phyloP scores from a whole-genome alignment of 2,329 filamentous ascomycete genomes.

The Tolypocladium cylindrosporum region DNA sequence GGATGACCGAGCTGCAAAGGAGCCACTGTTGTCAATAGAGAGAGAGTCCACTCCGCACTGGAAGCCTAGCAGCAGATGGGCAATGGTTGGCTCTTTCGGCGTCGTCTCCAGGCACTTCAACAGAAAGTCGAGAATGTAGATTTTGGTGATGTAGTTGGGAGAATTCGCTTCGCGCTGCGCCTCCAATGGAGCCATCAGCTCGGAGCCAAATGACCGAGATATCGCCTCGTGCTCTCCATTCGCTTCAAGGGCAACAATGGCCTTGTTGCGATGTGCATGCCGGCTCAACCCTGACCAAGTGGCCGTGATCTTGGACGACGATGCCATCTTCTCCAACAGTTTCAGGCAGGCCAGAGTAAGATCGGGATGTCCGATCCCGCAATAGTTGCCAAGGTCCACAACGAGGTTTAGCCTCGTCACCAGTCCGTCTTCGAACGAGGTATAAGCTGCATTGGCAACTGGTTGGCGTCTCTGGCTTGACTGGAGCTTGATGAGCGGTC shows the following conservation, averaged over 20 bases:
- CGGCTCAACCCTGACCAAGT: constrained; percentile 52
- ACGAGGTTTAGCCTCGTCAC: constrained; percentile 71
- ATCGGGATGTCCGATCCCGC: constrained; percentile 71
- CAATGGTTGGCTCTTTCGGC: constrained; percentile 72
- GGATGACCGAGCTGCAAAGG: constrained; percentile 63
- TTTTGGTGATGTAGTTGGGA: constrained; percentile 70
- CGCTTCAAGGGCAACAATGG: constrained; percentile 78
- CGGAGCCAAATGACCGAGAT: constrained; percentile 58
- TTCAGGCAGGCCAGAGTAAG: constrained; percentile 73
- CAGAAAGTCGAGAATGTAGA: constrained; percentile 77
- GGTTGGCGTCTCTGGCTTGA: constrained; percentile 46
- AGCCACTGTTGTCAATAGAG: constrained; percentile 54
- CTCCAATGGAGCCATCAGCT: constrained; percentile 62
- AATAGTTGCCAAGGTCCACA: constrained; percentile 76
- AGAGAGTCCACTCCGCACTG: constrained; percentile 63
- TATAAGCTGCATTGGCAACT: constrained; percentile 60
- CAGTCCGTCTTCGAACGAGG: constrained; percentile 88
- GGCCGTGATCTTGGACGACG: constrained; percentile 70
- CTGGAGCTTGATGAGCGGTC: constrained; percentile 64
- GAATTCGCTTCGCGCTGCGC: constrained; percentile 59
- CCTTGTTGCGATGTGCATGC: constrained; percentile 64
- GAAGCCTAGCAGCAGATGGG: constrained; percentile 85
- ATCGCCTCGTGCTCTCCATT: constrained; percentile 75
- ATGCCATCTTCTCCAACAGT: constrained; percentile 76
- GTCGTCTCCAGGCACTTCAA: constrained; percentile 68